Evolutionary conservation across 345 rosid genomes (phyloP), one percentile per base, ranked within the genome.

Genomic region (Rhodamnia argentea): DNA sequence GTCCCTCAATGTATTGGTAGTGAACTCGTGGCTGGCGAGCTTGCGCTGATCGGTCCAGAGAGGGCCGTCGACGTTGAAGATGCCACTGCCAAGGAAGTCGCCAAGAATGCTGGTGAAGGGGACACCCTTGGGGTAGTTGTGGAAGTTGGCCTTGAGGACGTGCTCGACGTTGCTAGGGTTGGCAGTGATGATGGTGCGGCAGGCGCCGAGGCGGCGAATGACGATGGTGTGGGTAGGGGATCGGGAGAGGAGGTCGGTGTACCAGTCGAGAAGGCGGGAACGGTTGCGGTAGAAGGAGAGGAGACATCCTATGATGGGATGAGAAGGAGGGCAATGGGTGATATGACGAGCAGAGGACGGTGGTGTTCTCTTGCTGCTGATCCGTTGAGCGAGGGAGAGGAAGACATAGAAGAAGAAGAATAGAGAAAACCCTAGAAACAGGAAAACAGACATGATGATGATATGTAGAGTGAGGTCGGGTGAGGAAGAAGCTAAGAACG

Each of bases 91-190:
- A 22, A 96, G 94, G 82, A 95, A 94, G 86, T 95, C 98, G 26
- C 95, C 95, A 0, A 96, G 96, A 84, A 94, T 94, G 50, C 93
- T 95, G 13, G 98, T 96, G 86, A 96, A 96, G 75, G 97, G 96
- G 91, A 90, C 91, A 60, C 98, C 99, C 85, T 95, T 96, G 6
- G 99, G 99, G 90, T 89, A 95, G 91, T 96, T 96, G 62, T 86
- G 90, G 89, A 96, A 96, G 92, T 95, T 96, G 53, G 95, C 91
- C 85, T 89, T 93, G 84, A 96, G 98, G 50, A 96, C 91, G 86
- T 96, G 91, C 92, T 95, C 93, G 0, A 96, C 97, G 89, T 96
- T 96, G 29, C 88, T 86, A 2, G 95, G 94, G 86, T 95, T 95
- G 32, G 96, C 98, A 3, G 99, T 96, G 58, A 96, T 92, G 51